Evolutionary conservation across 257 asterid species (phyloP), one percentile per base, ranked within the genome.

Genomic region (Nicotiana undulata): DNA sequence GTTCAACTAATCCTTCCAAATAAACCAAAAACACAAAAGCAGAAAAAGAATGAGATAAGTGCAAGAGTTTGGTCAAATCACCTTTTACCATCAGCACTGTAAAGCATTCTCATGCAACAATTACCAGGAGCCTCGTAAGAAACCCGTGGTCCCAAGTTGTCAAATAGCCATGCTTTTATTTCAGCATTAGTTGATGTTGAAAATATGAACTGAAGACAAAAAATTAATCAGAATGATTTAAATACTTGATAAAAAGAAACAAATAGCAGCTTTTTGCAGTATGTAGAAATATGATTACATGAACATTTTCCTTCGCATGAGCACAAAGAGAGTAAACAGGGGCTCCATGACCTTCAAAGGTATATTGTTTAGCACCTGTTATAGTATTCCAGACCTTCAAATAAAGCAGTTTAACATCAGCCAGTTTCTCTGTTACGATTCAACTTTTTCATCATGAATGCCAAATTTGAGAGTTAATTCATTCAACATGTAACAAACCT

Each of bases 321-420:
- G 97, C 85, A 79, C 94, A 93, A 60, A 92, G 20, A n/a, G 98
- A 90, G 84, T 88, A 92, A 75, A 93, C 95, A 12, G 98, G 88
- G 53, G 88, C 91, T 65, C 80, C 83, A 75, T 93, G 98, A 49
- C 98, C 95, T 83, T 86, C 91, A 79, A 90, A 89, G 22, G 94
- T 88, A 76, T 77, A 90, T 55, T 52, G 89, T 82, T 88, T 92
- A 52, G 87, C 86, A 65, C 98, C 98, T 32, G 85, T 88, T 64
- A 1, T 68, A 15, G 88, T 82, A 86, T 89, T 92, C 98, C 98
- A 93, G 29, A 86, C 98, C 97, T 93, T 70, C 80, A 22, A 44
- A 81, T 55, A 67, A 51, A 79, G 67, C 4, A 59, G 49, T 58
- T 66, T 55, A 79, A 26, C 29, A 63, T 80, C 65, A 70, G 81